These are phyloP conservation scores for Neonectria coccinea DNA, from an alignment of 2,329 filamentous ascomycete species.

Conservation along the genomic window DNA sequence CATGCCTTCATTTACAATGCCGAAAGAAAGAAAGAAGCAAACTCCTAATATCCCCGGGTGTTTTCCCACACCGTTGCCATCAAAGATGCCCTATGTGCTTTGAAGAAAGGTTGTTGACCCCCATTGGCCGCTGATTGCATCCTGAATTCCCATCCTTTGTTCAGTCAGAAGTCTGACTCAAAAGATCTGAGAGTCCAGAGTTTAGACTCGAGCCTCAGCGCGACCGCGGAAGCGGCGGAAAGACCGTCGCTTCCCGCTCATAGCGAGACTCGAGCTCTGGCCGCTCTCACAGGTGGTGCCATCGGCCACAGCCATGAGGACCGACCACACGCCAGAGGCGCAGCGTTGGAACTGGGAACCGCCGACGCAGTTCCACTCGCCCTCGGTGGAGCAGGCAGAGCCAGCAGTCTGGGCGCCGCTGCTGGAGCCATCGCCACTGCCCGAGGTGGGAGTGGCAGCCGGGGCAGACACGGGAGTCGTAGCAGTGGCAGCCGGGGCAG, in stretches of 20 bases:
- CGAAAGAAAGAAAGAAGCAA: conserved; percentile 13
- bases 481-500: conserved; percentile 29
- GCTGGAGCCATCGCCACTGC: conserved; percentile 36
- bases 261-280: conserved; percentile 41
- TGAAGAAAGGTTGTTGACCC: conserved; percentile 17
- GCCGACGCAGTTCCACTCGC: conserved; percentile 68
- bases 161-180: conserved; percentile 13
- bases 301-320: conserved; percentile 60
- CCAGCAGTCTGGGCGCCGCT: conserved; percentile 51
- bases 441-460: conserved; percentile 34
- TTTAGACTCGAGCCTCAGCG: neutral
- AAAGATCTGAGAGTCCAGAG: neutral
- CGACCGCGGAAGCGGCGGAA: conserved; percentile 23
- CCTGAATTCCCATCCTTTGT: conserved; percentile 13
- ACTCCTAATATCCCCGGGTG: conserved; percentile 24
- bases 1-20: conserved; percentile 25
- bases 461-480: conserved; percentile 30
- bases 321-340: conserved; percentile 68
- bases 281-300: conserved; percentile 64
- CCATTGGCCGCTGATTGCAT: conserved; percentile 17
- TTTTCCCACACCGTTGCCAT: conserved; percentile 6
- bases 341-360: conserved; percentile 71
- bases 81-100: conserved; percentile 30
- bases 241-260: conserved; percentile 32
- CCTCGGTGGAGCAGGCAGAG: conserved; percentile 63